phyloP scores from a whole-genome alignment of 2,329 filamentous ascomycete species.

The Trichoderma koningii region DNA sequence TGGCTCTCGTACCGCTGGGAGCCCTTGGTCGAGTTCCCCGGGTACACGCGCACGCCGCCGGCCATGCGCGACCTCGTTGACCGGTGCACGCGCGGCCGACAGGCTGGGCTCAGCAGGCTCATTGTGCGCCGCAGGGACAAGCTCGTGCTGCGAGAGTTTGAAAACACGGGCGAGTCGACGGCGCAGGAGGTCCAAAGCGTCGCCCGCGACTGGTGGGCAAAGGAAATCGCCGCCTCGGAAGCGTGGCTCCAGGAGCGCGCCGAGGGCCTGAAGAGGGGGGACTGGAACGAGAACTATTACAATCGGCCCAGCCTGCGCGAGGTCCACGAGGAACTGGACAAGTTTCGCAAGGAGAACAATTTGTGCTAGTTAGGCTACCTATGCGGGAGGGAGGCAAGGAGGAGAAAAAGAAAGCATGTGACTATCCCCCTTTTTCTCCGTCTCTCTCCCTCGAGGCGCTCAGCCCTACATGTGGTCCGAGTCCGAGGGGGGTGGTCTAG shows the following conservation, averaged over 20 bases:
- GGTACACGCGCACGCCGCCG: constrained; percentile 51
- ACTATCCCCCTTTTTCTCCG: too few species aligned
- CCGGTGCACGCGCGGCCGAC: constrained; percentile 53
- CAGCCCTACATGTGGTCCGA: constrained; percentile 11
- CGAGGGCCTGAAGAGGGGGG: constrained; percentile 43
- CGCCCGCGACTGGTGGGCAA: constrained; percentile 52
- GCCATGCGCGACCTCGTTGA: constrained; percentile 52
- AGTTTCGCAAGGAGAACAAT: constrained; percentile 33
- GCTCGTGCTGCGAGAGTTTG: constrained; percentile 47
- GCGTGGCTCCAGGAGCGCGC: constrained; percentile 48
- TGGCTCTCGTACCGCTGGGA: constrained; percentile 63
- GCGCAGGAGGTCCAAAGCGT: constrained; percentile 42
- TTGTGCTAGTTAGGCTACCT: neutral
- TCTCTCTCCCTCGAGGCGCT: neutral
- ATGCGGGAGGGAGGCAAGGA: too few species aligned
- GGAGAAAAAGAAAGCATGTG: too few species aligned
- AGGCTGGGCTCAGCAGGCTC: constrained; percentile 47
- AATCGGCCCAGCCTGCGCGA: constrained; percentile 50
- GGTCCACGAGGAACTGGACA: constrained; percentile 41
- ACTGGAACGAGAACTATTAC: constrained; percentile 56
- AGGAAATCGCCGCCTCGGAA: constrained; percentile 52
- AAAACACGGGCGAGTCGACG: constrained; percentile 39
- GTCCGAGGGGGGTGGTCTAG: neutral
- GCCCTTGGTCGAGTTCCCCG: constrained; percentile 58
- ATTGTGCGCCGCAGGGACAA: constrained; percentile 50